A percentile compares a stretch with the other conserved stretches of the same genome.
Evolutionary conservation across 495 filamentous ascomycete genomes (phyloP).

Genomic region (Aspergillus leporis): DNA sequence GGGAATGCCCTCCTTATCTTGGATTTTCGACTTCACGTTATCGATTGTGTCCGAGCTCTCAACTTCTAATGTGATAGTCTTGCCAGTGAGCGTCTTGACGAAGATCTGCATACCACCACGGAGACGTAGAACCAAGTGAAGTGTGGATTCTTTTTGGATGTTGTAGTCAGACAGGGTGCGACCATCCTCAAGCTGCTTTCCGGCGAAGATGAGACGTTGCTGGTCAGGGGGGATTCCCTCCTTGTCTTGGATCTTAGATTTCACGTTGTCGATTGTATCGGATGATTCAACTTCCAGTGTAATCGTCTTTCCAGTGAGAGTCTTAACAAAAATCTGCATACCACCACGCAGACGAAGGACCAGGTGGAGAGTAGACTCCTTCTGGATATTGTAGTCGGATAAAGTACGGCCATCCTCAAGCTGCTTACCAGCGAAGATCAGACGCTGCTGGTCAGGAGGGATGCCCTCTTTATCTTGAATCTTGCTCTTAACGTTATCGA

Average conservation of each 20-base stretch:
- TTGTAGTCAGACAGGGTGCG: conserved; percentile 98
- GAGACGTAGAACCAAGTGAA: conserved; percentile 94
- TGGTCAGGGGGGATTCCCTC: conserved; percentile 95
- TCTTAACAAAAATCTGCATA: conserved; percentile 77
- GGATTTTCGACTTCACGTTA: conserved; percentile 91
- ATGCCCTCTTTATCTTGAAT: conserved; percentile 81
- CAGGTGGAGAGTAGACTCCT: conserved; percentile 69
- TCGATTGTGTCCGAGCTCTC: conserved; percentile 90
- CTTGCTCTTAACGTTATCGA: conserved; percentile 90
- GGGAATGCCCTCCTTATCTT: conserved; percentile 90
- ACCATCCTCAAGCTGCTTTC: conserved; percentile 91
- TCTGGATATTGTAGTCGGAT: conserved; percentile 75
- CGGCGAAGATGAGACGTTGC: conserved; percentile 93
- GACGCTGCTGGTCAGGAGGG: conserved; percentile 73
- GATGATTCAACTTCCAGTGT: conserved; percentile 70
- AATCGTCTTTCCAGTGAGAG: conserved; percentile 71
- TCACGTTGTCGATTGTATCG: conserved; percentile 99
- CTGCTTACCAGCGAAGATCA: conserved; percentile 74
- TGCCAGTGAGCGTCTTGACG: conserved; percentile 90
- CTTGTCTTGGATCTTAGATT: conserved; percentile 97
- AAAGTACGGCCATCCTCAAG: conserved; percentile 71
- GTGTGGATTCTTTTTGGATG: conserved; percentile 98
- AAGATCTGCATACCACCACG: conserved; percentile 98
- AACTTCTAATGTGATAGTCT: conserved; percentile 90
- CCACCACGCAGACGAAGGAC: conserved; percentile 73